A percentile compares a stretch with the other conserved stretches of the same genome.
These are phyloP conservation scores for Penicillium oxalicum DNA, from an alignment of 2,329 filamentous ascomycete genomes.

Conservation along the genomic window DNA sequence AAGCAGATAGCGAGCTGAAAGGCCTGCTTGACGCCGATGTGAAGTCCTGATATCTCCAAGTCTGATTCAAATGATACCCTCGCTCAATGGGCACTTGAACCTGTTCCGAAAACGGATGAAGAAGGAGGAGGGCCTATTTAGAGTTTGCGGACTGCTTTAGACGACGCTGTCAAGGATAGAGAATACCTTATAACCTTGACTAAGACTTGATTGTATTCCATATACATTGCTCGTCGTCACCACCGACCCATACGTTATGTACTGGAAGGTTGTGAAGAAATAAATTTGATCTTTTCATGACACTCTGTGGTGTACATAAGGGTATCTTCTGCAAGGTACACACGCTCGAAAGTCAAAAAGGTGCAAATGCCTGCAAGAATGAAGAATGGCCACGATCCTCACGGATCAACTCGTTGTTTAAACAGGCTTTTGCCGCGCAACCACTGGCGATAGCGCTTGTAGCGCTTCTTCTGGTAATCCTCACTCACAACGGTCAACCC, in stretches of 20 bases:
- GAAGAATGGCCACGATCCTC: constrained; percentile 5
- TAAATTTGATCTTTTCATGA: no score
- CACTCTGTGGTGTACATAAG: neutral
- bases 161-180: no score
- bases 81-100: no score
- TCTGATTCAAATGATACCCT: no score
- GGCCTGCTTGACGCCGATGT: constrained; percentile 25
- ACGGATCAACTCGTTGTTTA: constrained; percentile 65
- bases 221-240: no score
- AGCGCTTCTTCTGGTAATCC: constrained; percentile 84
- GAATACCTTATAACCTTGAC: no score
- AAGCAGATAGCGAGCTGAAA: constrained; percentile 29
- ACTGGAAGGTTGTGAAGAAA: no score
- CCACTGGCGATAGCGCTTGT: constrained; percentile 96
- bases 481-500: constrained; percentile 82
- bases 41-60: constrained; percentile 10
- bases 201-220: no score
- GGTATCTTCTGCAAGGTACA: constrained; percentile 17
- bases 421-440: constrained; percentile 90
- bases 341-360: neutral
- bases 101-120: no score
- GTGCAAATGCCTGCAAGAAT: neutral
- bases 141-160: no score
- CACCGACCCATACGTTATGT: no score
- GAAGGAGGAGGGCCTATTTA: no score